phyloP scores from a whole-genome alignment of 2,329 filamentous ascomycete genomes.

The Colletotrichum euphorbiae region DNA sequence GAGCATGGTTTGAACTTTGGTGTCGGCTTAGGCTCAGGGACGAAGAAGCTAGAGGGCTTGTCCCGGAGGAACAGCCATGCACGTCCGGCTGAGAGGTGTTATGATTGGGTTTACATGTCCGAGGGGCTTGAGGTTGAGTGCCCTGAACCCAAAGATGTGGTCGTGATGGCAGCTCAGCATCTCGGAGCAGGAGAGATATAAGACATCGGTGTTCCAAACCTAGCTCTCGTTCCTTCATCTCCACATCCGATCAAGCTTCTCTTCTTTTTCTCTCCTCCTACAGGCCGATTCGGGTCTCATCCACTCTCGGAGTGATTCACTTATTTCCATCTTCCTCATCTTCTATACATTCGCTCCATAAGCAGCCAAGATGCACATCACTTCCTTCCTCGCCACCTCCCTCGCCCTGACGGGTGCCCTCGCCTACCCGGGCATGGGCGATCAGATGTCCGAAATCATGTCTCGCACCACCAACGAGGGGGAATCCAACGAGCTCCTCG shows the following conservation, averaged over 20 bases:
- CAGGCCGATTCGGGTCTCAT: constrained; percentile 5
- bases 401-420: constrained; percentile 37
- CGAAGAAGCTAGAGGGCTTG: constrained; percentile 6
- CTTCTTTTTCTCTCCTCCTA: constrained; percentile 7
- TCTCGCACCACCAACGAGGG: constrained; percentile 26
- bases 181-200: constrained; percentile 21
- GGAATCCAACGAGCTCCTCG: constrained; percentile 41
- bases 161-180: neutral
- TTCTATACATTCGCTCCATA: neutral
- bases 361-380: constrained; percentile 32
- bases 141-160: neutral
- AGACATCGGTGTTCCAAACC: neutral
- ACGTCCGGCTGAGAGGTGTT: constrained; percentile 11
- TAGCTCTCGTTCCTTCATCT: neutral
- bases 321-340: neutral
- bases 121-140: neutral
- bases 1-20: neutral
- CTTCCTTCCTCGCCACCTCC: constrained; percentile 35
- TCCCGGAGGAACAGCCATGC: constrained; percentile 30
- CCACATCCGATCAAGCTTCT: constrained; percentile 18
- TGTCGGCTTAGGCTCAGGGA: constrained; percentile 16
- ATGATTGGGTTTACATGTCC: constrained; percentile 6
- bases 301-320: too few species aligned
- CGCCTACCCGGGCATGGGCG: constrained; percentile 40
- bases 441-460: constrained; percentile 40